phyloP scores from a whole-genome alignment of 176 grass and related monocot species.

The Carex littledalei region DNA sequence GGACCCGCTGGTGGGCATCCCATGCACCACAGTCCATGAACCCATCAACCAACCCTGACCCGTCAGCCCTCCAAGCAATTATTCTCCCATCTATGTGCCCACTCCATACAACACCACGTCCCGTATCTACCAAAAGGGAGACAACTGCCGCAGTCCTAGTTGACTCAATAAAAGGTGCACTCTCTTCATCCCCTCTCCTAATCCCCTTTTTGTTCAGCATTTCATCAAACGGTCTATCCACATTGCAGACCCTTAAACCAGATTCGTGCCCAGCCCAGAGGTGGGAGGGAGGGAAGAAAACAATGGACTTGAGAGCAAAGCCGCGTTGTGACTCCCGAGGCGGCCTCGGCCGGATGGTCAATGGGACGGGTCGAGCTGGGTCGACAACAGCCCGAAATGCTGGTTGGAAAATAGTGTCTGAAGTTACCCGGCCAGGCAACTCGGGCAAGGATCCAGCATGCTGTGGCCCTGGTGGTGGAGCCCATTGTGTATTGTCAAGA shows the following conservation, averaged over 20 bases:
- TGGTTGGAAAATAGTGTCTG: slow-evolving; percentile 22
- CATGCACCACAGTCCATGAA: slow-evolving; percentile 42
- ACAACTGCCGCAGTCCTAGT: slow-evolving; percentile 36
- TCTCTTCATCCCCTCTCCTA: slow-evolving; percentile 61
- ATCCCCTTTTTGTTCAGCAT: neutral
- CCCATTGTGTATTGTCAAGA: neutral
- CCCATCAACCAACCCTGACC: slow-evolving; percentile 4
- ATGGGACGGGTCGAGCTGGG: slow-evolving; percentile 37
- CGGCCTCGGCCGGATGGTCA: slow-evolving; percentile 66
- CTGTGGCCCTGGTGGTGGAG: slow-evolving; percentile 41
- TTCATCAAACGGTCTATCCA: slow-evolving; percentile 37
- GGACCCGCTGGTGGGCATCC: slow-evolving; percentile 42
- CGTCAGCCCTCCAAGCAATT: slow-evolving; percentile 40
- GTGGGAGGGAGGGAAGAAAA: slow-evolving; percentile 29
- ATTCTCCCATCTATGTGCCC: slow-evolving; percentile 58
- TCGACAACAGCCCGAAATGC: slow-evolving; percentile 28
- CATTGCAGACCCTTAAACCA: slow-evolving; percentile 55
- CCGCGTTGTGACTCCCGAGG: slow-evolving; percentile 47
- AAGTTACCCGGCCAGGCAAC: slow-evolving; percentile 29
- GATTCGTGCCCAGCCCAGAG: slow-evolving; percentile 62
- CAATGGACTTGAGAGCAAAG: slow-evolving; percentile 42
- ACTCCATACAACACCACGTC: slow-evolving; percentile 63
- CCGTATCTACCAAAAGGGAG: slow-evolving; percentile 38
- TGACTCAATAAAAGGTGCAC: slow-evolving; percentile 50
- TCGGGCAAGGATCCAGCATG: slow-evolving; percentile 50